These are phyloP conservation scores for Aspergillus novoparasiticus DNA, from an alignment of 2,329 filamentous ascomycete species.

Conservation along the genomic window DNA sequence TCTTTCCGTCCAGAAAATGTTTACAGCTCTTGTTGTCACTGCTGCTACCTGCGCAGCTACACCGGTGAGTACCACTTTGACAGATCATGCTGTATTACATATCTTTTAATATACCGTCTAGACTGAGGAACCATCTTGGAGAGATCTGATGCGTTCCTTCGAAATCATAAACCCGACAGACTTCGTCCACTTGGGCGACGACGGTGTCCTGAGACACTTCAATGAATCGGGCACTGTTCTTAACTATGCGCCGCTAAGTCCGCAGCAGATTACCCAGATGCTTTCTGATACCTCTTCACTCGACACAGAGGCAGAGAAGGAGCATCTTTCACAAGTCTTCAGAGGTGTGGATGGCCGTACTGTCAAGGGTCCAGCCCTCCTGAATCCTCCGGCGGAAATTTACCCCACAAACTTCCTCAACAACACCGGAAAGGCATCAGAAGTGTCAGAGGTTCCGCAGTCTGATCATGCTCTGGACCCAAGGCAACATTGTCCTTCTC, in stretches of 20 bases:
- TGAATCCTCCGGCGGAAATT: background rate
- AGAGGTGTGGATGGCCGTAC: background rate
- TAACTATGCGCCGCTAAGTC: background rate
- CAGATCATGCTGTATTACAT: too few species aligned
- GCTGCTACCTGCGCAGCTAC: too few species aligned
- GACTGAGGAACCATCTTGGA: background rate
- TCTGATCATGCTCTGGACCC: background rate
- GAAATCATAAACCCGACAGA: background rate
- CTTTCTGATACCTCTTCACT: background rate
- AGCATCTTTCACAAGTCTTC: background rate
- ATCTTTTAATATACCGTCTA: too few species aligned
- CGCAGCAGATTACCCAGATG: background rate
- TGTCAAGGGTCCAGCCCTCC: background rate
- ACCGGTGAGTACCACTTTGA: too few species aligned
- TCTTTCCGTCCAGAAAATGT: background rate
- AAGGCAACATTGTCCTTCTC: background rate
- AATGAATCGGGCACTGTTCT: background rate
- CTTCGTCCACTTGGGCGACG: background rate
- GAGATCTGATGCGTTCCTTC: background rate
- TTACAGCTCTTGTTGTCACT: background rate
- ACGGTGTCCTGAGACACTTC: background rate
- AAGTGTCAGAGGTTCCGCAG: background rate
- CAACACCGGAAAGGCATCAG: background rate
- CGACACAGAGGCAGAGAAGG: background rate
- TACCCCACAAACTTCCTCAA: background rate